Percentiles rank a stretch among this genome's conserved stretches.
phyloP scores from a whole-genome alignment of 2,329 filamentous ascomycete species.

The Cercospora zeae-maydis region DNA sequence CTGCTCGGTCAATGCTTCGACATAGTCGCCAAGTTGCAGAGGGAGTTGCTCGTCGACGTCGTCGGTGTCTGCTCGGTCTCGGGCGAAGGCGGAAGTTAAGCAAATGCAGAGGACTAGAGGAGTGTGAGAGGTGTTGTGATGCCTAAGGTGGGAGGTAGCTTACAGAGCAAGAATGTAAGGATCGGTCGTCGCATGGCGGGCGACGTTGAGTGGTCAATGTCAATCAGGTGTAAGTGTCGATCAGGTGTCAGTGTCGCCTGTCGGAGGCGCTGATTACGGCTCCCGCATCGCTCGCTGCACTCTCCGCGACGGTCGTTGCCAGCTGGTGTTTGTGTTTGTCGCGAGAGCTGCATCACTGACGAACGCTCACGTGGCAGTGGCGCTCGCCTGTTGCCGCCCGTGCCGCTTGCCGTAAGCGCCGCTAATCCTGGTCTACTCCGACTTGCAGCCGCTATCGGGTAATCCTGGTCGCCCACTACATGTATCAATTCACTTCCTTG shows the following conservation, averaged over 20 bases:
- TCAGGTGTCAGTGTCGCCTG: neutral
- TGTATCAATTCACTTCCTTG: neutral
- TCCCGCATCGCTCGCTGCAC: neutral
- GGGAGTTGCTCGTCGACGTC: slow-evolving; percentile 9
- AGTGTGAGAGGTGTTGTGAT: neutral
- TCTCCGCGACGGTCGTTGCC: neutral
- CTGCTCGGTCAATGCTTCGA: slow-evolving; percentile 4
- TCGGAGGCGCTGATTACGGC: neutral
- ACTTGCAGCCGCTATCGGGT: neutral
- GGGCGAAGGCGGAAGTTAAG: slow-evolving; percentile 19
- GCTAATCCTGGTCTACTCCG: neutral
- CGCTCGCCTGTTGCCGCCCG: neutral
- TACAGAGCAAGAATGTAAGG: slow-evolving; percentile 17
- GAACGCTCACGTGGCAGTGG: neutral
- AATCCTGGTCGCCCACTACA: neutral
- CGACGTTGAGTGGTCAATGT: neutral
- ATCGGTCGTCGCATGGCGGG: slow-evolving; percentile 14
- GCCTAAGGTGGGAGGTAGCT: neutral
- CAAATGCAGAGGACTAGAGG: slow-evolving; percentile 19
- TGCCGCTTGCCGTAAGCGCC: neutral
- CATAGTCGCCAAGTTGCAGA: neutral
- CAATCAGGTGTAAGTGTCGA: neutral
- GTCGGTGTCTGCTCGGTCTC: slow-evolving; percentile 8
- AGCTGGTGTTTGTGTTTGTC: slow-evolving; percentile 3
- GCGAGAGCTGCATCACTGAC: neutral